Percentiles rank a stretch among this genome's conserved stretches.
Evolutionary conservation across 345 rosid species (phyloP).

Genomic region (Pistacia vera): DNA sequence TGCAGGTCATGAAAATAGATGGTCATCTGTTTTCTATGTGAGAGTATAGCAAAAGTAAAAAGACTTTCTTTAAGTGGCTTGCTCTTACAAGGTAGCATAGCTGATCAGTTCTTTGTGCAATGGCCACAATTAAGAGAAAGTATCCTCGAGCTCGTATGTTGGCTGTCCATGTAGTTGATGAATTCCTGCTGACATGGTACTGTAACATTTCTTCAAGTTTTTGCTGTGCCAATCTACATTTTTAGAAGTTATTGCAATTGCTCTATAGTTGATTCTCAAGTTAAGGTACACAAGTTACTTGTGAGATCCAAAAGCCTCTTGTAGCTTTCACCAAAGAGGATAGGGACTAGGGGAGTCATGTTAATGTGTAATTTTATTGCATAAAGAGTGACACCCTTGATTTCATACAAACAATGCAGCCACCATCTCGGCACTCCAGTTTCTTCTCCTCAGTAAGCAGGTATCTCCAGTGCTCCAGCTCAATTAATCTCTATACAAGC

Average conservation of each 20-base stretch:
- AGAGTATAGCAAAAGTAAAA: slow-evolving; percentile 91
- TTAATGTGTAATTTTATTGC: too few species aligned
- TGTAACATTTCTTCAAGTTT: slow-evolving; percentile 16
- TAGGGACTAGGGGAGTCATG: not conserved
- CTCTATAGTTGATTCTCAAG: not conserved
- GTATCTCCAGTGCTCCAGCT: too few species aligned
- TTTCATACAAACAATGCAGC: too few species aligned
- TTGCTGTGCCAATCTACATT: slow-evolving; percentile 10
- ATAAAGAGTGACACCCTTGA: too few species aligned
- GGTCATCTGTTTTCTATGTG: slow-evolving; percentile 79
- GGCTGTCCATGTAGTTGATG: slow-evolving; percentile 77
- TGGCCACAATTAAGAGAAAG: slow-evolving; percentile 77
- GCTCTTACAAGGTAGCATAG: slow-evolving; percentile 73
- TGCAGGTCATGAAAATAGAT: slow-evolving; percentile 72
- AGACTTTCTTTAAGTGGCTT: slow-evolving; percentile 88
- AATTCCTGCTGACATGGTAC: slow-evolving; percentile 22
- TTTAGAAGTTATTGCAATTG: slow-evolving; percentile 1
- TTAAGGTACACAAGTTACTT: not conserved
- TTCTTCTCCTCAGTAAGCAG: too few species aligned
- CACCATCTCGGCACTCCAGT: too few species aligned
- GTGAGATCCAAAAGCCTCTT: not conserved
- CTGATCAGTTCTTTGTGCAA: slow-evolving; percentile 87
- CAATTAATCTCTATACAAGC: too few species aligned
- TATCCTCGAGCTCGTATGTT: slow-evolving; percentile 76
- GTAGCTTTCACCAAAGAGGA: not conserved